A percentile compares a stretch with the other conserved stretches of the same genome.
phyloP scores from a whole-genome alignment of 495 filamentous ascomycete species.

The Apiosordaria backusii region DNA sequence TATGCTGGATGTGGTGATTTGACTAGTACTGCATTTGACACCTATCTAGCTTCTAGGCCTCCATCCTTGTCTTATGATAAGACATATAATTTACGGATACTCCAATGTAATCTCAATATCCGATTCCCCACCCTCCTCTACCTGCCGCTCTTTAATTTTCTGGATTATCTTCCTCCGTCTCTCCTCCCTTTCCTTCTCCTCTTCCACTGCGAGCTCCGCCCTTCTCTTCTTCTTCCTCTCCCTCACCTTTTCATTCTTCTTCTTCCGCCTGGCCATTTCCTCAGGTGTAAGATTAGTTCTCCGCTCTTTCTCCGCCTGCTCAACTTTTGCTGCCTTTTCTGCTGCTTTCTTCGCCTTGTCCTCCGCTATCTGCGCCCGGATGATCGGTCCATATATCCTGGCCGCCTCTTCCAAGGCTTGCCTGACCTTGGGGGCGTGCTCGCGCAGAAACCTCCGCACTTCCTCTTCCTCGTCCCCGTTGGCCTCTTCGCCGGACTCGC shows the following conservation, averaged over 20 bases:
- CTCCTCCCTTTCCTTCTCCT: background rate
- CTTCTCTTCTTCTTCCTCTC: background rate
- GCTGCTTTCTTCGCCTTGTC: background rate
- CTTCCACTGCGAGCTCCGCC: background rate
- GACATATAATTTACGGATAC: background rate
- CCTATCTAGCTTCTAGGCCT: no score
- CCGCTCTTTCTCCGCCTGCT: background rate
- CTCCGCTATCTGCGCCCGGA: background rate
- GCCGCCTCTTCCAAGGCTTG: background rate
- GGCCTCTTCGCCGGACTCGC: background rate
- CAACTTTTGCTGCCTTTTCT: background rate
- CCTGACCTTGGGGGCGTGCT: background rate
- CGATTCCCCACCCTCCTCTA: background rate
- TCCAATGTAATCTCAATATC: background rate
- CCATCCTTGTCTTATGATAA: no score
- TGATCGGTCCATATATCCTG: background rate
- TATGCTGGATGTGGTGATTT: background rate
- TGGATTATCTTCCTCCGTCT: background rate
- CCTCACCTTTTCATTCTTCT: background rate
- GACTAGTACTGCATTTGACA: background rate
- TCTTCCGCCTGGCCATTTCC: background rate
- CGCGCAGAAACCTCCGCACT: background rate
- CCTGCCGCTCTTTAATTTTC: background rate
- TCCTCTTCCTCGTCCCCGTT: background rate
- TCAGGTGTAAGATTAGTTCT: background rate